Evolutionary conservation across 2,329 filamentous ascomycete genomes (phyloP).

Genomic region (Knufia fluminis): DNA sequence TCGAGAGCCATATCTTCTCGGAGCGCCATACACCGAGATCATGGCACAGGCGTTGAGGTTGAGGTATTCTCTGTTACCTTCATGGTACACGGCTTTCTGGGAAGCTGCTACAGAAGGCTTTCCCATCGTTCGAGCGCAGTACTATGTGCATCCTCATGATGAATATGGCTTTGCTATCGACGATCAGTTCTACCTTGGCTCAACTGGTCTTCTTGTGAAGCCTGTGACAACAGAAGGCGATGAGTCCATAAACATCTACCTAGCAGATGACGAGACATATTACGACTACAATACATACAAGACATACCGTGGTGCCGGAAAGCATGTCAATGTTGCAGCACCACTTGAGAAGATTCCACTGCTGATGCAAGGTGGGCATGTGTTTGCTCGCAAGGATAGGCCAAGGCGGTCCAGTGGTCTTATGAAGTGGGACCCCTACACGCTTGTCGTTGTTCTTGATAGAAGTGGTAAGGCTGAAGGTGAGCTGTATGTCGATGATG

Average conservation of each 20-base stretch:
- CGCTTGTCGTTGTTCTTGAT: conserved; percentile 66
- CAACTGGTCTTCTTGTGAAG: conserved; percentile 83
- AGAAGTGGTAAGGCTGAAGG: conserved; percentile 65
- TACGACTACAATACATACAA: conserved; percentile 93
- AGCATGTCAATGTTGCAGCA: conserved; percentile 59
- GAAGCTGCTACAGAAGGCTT: conserved; percentile 72
- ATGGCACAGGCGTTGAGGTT: conserved; percentile 80
- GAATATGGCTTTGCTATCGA: conserved; percentile 83
- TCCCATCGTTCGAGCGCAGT: conserved; percentile 84
- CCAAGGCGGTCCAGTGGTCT: conserved; percentile 75
- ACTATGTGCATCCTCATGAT: conserved; percentile 79
- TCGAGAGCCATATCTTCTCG: conserved; percentile 81
- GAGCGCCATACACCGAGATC: conserved; percentile 75
- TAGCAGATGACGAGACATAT: conserved; percentile 81
- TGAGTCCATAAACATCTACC: conserved; percentile 66
- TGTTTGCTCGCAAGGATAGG: conserved; percentile 81
- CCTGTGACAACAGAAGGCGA: conserved; percentile 74
- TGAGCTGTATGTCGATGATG: conserved; percentile 83
- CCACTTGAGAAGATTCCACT: conserved; percentile 81
- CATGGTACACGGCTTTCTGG: conserved; percentile 96
- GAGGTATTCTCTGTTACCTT: conserved; percentile 78
- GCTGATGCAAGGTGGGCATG: conserved; percentile 85
- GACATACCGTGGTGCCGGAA: conserved; percentile 61
- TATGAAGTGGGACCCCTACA: conserved; percentile 94
- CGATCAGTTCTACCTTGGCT: conserved; percentile 85